Conservation (phyloP, 257 asterid genomes). For the Gentiana macrophylla region DNA sequence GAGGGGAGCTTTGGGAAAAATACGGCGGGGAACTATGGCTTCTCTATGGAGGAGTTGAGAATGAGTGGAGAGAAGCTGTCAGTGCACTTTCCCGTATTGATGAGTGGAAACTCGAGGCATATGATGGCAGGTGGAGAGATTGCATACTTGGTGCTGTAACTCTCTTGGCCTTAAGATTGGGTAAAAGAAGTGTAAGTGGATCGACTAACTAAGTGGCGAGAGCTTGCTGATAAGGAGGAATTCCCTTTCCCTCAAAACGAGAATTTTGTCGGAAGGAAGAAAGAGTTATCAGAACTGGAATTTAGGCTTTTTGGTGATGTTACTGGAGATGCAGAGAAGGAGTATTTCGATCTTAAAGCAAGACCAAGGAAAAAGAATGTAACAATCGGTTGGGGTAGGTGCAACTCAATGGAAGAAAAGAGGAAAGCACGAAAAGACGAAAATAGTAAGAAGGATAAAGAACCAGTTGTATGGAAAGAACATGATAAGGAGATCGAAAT, state of each 20-base stretch:
- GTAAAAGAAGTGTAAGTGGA: slow-evolving; percentile 82
- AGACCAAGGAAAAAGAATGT: slow-evolving; percentile 57
- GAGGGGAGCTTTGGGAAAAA: slow-evolving; percentile 95
- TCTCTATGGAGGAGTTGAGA: slow-evolving; percentile 75
- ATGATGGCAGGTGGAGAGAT: slow-evolving; percentile 87
- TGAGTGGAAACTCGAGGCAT: slow-evolving; percentile 93
- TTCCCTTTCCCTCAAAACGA: slow-evolving; percentile 71
- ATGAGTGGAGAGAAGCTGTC: slow-evolving; percentile 90
- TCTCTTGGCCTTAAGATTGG: slow-evolving; percentile 81
- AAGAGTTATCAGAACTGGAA: slow-evolving; percentile 66
- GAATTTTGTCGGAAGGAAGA: slow-evolving; percentile 74
- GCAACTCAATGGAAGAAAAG: slow-evolving; percentile 54
- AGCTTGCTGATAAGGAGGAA: slow-evolving; percentile 70
- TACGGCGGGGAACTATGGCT: slow-evolving; percentile 94
- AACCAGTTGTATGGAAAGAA: slow-evolving; percentile 70
- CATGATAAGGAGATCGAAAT: slow-evolving; percentile 78
- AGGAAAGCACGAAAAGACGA: slow-evolving; percentile 26
- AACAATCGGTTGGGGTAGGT: slow-evolving; percentile 70
- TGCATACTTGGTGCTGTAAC: slow-evolving; percentile 79
- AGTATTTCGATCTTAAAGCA: slow-evolving; percentile 69
- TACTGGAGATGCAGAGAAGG: slow-evolving; percentile 54
- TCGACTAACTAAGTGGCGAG: slow-evolving; percentile 68
- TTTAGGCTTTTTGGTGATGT: slow-evolving; percentile 81
- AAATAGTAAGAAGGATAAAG: slow-evolving; percentile 54
- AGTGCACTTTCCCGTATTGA: slow-evolving; percentile 65